Percentiles rank a stretch among this genome's conserved stretches.
Conservation (phyloP, 1,284 basidiomycete genomes). For the Ustilago crameri region DNA sequence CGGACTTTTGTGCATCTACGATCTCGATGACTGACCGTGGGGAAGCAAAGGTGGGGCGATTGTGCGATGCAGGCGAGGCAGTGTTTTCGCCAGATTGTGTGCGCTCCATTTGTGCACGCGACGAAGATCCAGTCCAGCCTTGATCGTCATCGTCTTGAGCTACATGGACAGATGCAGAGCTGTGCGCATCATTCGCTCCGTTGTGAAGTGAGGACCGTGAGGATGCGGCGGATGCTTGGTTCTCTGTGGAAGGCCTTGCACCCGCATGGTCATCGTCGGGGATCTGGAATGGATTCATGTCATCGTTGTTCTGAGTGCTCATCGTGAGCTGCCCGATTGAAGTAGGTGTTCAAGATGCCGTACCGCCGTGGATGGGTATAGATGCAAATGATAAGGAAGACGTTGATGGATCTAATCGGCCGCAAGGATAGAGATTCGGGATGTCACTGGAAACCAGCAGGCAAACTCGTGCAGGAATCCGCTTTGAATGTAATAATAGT, state of each 20-base stretch:
- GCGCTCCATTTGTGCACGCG: slow-evolving; percentile 20
- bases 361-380: no score
- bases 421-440: no score
- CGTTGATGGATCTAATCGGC: no score
- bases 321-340: slow-evolving; percentile 11
- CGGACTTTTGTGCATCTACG: slow-evolving; percentile 93
- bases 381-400: no score
- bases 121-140: slow-evolving; percentile 40
- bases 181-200: neutral
- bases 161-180: slow-evolving; percentile 4
- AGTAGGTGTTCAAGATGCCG: no score
- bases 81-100: neutral
- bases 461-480: no score
- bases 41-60: slow-evolving; percentile 30
- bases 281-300: slow-evolving; percentile 50
- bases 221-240: slow-evolving; percentile 14
- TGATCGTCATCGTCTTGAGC: slow-evolving; percentile 29
- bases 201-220: slow-evolving; percentile 22
- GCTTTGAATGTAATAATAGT: no score
- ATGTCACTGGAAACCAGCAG: no score
- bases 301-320: slow-evolving; percentile 23
- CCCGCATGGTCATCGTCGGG: slow-evolving; percentile 32
- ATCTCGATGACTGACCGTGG: slow-evolving; percentile 49
- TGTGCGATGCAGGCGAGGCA: slow-evolving; percentile 17
- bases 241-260: slow-evolving; percentile 8